Evolutionary conservation across 768 basidiomycete genomes (phyloP), one percentile per base, ranked within the genome.

Genomic region (Clavaria fumosa): DNA sequence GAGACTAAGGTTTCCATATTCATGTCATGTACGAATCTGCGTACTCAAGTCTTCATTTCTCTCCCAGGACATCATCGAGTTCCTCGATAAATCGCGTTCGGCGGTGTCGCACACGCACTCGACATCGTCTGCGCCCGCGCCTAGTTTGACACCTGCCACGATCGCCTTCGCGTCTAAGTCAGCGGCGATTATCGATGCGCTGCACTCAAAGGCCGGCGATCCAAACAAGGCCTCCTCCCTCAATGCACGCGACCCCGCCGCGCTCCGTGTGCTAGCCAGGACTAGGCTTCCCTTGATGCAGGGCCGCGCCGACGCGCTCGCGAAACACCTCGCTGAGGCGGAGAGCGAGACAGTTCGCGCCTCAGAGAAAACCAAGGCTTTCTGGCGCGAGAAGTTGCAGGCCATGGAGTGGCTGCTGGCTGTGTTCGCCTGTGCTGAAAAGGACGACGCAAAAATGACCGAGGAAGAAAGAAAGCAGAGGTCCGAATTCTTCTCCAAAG

Each of bases 71-170:
- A 78, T 88, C 44, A 64, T 81, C 35, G 73, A 79, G 40, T 84
- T 89, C 52, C 63, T 91, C 31, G 86, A 89, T 59, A 78, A 77
- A 53, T 84, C 85, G 10, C 73, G 88, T 32, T 82, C 75, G 1
- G 55, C 69, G 10, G 56, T 64, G 39, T 82, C 81, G 6, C 69
- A 63, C 31, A 77, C 79, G 3, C 69, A 75, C 46, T 77, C 82
- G 4, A 78, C 74, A 2, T 81, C 80, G 0, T 51, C 59, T 9
- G 72, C 77, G 1, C 85, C 86, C 1, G 81, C 85, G 1, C 83
- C 84, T 0, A 61, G 71, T 1, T 61, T 90, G 17, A 64, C 78
- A 12, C 85, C 86, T 1, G 84, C 85, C 1, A 88, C 86, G 3
- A 72, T 88, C 43, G 77, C 74, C n/a, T 71, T 77, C 49, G 56